Base-by-base conservation (phyloP, 257 asterid genomes). In the Primulina tabacum region DNA sequence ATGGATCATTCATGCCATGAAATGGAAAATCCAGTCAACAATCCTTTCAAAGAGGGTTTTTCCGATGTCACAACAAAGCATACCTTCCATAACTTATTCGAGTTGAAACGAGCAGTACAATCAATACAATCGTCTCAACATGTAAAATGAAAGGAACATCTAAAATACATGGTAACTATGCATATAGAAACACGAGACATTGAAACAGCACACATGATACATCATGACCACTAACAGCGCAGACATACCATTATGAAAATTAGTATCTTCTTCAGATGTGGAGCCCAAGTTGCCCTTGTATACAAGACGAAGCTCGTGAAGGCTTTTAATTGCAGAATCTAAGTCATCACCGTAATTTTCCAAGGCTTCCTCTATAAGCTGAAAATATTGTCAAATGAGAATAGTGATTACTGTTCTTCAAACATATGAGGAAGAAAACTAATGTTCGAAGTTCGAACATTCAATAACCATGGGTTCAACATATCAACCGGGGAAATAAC, bases 291-390 rank as follows among this genome's bases (percentile, higher is more conserved):
- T 60, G 18, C 76, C 82, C 9, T 43, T 73, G 67, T 56, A 76
- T 34, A 65, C 80, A 68, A 75, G 76, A 50, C 68, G 77, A 65
- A 79, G 81, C 79, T 56, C 84, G 16, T 77, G 75, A 79, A 84
- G 57, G 69, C 60, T 77, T 71, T 68, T 73, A 62, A 75, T 67
- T 17, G 89, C 78, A 34, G 80, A 70, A 69, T 79, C 82, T 71
- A 84, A 26, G 68, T 79, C 79, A 70, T 74, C 47, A n/a, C 80
- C 84, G 58, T 78, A 79, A 56, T 79, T 80, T 38, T 68, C 83
- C 71, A 82, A 62, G 18, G 75, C 71, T 43, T 75, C 70, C 76
- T 70, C 83, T 47, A 84, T 77, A 75, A 81, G 65, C 89, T 81
- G 78, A 63, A 75, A 70, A 40, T 7, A 60, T 67, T 40, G 40